phyloP scores from a whole-genome alignment of 2,329 filamentous ascomycete genomes.

The Pseudogymnoascus sp. region DNA sequence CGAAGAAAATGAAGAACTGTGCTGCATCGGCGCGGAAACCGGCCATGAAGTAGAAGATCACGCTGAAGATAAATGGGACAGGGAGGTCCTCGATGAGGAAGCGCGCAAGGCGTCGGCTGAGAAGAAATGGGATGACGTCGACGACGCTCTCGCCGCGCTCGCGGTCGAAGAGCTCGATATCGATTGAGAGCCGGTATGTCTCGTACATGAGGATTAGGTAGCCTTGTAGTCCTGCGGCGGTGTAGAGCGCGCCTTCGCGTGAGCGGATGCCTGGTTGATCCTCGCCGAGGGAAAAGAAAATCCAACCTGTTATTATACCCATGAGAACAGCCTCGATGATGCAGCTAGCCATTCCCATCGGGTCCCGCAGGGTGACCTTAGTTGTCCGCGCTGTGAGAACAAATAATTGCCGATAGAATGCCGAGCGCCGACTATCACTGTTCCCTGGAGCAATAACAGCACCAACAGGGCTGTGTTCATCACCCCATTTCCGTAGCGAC shows the following conservation, averaged over 20 bases:
- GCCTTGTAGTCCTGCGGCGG: conserved; percentile 60
- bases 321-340: conserved; percentile 62
- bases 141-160: conserved; percentile 67
- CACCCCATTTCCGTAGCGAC: conserved; percentile 16
- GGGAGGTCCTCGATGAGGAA: conserved; percentile 64
- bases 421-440: conserved; percentile 33
- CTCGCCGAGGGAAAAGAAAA: conserved; percentile 57
- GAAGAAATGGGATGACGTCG: conserved; percentile 57
- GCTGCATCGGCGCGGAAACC: conserved; percentile 55
- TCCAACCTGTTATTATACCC: conserved; percentile 63
- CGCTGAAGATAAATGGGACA: conserved; percentile 60
- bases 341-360: conserved; percentile 64
- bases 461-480: conserved; percentile 10
- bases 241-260: conserved; percentile 64
- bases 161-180: conserved; percentile 68
- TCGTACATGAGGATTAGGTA: conserved; percentile 72
- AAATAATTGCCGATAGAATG: conserved; percentile 51
- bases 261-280: conserved; percentile 66
- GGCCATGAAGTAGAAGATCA: conserved; percentile 71
- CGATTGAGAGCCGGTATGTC: conserved; percentile 63
- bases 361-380: conserved; percentile 65
- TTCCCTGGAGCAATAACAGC: background rate
- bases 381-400: conserved; percentile 63
- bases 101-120: conserved; percentile 61
- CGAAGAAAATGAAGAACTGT: conserved; percentile 66